Evolutionary conservation across 1,284 basidiomycete genomes (phyloP), one percentile per base, ranked within the genome.

Genomic region (Coniferiporia weirii): DNA sequence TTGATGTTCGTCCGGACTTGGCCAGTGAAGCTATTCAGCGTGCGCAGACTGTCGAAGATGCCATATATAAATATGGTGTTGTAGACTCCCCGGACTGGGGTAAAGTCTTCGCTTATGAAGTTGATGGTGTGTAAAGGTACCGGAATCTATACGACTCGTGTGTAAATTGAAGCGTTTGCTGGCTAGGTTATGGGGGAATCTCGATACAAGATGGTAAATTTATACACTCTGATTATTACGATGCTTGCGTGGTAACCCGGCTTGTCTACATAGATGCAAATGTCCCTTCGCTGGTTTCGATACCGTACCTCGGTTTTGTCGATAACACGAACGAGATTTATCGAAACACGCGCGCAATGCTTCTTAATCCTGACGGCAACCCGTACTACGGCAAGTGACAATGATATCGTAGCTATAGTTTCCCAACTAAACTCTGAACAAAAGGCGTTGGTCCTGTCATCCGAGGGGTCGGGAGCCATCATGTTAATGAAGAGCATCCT

Each of bases 251-350:
- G 3, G 5, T 27, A 27, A 27, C 27, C 27, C 5, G 5, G 32
- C n/a, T 32, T 46, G n/a, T 46, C 20, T 35, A n/a, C n/a, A n/a
- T n/a, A 56, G 67, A 68, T 45, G 67, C 66, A 7, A 68, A 68
- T 56, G 67, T 68, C 8, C 67, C 67, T 20, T 61, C 64, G 3
- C 52, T 68, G 22, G 43, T 68, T 8, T 66, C 66, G 0, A 56
- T 68, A 43, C 67, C 67, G 20, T 68, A 67, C 48, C 63, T 68
- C 17, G 67, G 67, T 10, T 68, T 67, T 56, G 52, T 68, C n/a
- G n/a, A 46, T 20, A 56, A 56, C 43, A 48, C 44, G 3, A 20
- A 56, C 20, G 44, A 46, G 9, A 34, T 56, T n/a, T 56, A 56
- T 34, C 54, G 34, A n/a, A 56, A 56, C 45, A 56, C 54, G 2